Evolutionary conservation across 192 early-diverging fungal genomes (phyloP), one percentile per base, ranked within the genome.

Genomic region (Backusella circina): DNA sequence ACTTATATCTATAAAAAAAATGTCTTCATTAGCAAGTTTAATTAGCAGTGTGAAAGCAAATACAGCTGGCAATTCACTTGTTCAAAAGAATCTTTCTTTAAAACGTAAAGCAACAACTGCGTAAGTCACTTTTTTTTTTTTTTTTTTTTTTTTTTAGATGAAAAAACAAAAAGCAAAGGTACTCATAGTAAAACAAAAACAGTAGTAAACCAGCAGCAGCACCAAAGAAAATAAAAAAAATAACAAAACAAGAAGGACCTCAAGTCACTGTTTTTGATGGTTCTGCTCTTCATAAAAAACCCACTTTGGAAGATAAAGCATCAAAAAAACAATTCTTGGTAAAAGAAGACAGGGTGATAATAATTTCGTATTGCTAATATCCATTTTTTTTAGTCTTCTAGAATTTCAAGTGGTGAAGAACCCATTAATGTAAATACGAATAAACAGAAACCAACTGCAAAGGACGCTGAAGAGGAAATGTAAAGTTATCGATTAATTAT

Each of bases 241-340:
- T 31, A 31, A 54, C 68, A 44, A 31, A 21, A 12, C 12, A 68
- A 26, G 21, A 57, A 16, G 82, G 69, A 30, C 84, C 84, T 35
- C 44, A 82, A 36, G 66, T 85, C 15, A 70, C 80, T 47, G 76
- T 83, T 23, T 85, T 85, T 68, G 76, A 78, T 65, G 74, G 47
- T 8, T 64, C 64, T 15, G 23, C 18, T 1, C 47, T 80, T 61
- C 76, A 72, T n/a, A 67, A 70, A 12, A 67, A 51, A n/a, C 65
- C 75, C 16, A 37, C 30, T 7, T 39, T 57, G 0, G 75, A 71
- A 37, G 80, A 64, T 47, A 78, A 80, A 33, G 57, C 51, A 23
- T 81, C 77, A 13, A 83, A 82, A 50, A 85, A 80, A 41, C 74
- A 79, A 36, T 85, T 85, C 30, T 77, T 85, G 81, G 84, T 82